Conservation (phyloP, 2,329 filamentous ascomycete genomes). For the Botrytis medusae region DNA sequence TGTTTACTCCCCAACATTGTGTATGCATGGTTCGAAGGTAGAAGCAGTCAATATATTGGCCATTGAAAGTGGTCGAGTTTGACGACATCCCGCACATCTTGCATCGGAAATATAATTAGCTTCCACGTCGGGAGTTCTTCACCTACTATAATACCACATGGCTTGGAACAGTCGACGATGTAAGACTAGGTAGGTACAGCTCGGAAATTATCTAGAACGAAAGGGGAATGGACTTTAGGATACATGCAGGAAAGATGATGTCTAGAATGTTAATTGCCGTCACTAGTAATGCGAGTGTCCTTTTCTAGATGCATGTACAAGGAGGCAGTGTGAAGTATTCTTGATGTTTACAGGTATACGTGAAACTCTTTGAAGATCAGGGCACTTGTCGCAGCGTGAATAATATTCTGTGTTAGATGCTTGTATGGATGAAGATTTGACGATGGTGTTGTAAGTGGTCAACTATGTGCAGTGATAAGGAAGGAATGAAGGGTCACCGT, state of each 20-base stretch:
- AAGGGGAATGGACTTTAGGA: background rate
- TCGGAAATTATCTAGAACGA: background rate
- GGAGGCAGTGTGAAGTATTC: background rate
- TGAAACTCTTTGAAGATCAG: background rate
- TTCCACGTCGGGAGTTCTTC: background rate
- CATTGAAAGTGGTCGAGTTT: background rate
- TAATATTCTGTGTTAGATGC: background rate
- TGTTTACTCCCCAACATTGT: background rate
- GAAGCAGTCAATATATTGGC: background rate
- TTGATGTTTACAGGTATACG: background rate
- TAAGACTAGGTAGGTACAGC: background rate
- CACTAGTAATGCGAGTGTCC: background rate
- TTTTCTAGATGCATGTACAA: background rate
- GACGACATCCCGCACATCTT: background rate
- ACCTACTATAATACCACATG: background rate
- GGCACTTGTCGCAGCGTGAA: background rate
- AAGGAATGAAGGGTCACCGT: constrained; percentile 4
- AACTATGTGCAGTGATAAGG: background rate
- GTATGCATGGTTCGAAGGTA: background rate
- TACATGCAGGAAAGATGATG: constrained; percentile 7
- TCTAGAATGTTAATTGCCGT: background rate
- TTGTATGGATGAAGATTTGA: background rate
- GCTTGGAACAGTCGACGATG: background rate
- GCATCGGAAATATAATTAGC: background rate
- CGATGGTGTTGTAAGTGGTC: background rate